Evolutionary conservation across 345 rosid genomes (phyloP), one percentile per base, ranked within the genome.

Genomic region (Lumnitzera littorea): DNA sequence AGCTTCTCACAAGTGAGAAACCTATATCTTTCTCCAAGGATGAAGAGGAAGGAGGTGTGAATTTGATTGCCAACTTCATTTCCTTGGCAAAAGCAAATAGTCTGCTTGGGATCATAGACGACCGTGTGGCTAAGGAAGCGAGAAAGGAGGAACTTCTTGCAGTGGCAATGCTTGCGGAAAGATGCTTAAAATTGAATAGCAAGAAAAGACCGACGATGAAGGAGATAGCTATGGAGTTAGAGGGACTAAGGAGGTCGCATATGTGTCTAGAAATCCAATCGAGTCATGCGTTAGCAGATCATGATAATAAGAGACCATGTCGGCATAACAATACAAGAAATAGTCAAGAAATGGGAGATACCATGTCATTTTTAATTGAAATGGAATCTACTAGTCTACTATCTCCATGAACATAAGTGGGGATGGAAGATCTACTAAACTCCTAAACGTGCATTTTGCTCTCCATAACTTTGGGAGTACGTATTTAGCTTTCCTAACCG

Each of bases 1-100:
- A 71, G 57, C 64, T 70, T 14, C 46, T 71, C 13, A 66, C 59
- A 0, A 60, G 70, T 10, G 50, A 57, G 15, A 56, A 56, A 43
- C 71, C 71, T 2, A 51, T 52, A 47, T 65, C 66, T 27, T 50
- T 64, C 15, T 48, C 48, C 27, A 20, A 53, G 36, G 59, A 14
- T 12, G 23, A 65, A 8, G 50, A 59, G 0, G 43, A 36, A 36
- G 43, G 11, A 55, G 62, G 36, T 13, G 31, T 46, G 48, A 66
- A 61, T 12, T 20, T 23, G 5, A 60, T 67, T 3, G 58, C 55
- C 2, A 46, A 48, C 48, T 66, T 66, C 57, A 15, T 53, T 46
- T 29, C 24, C 15, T 9, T 29, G 36, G 24, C 13, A 3, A 54
- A 50, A 50, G 54, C 53, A 20, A 36, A 43, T 15, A 27, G 41